These are phyloP conservation scores for Trebouxia sp. DNA, from an alignment of 139 green algal species.

Conservation along the genomic window DNA sequence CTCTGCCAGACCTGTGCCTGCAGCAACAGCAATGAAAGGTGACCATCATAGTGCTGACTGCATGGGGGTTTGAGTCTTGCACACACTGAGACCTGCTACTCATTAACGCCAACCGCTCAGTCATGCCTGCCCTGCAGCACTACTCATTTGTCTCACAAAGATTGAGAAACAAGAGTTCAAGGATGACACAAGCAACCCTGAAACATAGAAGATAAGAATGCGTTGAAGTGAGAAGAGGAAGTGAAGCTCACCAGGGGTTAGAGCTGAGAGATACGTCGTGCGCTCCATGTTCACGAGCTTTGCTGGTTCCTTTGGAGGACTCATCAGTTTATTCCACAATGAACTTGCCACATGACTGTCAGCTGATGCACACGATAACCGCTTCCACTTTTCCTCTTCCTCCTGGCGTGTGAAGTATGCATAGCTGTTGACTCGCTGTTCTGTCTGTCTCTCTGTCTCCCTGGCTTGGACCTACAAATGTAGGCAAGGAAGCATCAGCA, in stretches of 20 bases:
- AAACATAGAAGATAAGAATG: too few species aligned
- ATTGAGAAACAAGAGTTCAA: not conserved
- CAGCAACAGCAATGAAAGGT: not conserved
- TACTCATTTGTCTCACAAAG: not conserved
- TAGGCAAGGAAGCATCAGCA: conserved; percentile 33
- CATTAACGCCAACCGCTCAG: too few species aligned
- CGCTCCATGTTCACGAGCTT: conserved; percentile 38
- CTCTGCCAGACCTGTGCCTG: not conserved
- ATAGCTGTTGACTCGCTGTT: conserved; percentile 65
- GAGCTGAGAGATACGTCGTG: conserved; percentile 8
- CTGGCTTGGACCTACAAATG: conserved; percentile 69
- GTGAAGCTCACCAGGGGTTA: not conserved
- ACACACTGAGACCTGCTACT: too few species aligned
- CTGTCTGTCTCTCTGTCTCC: conserved; percentile 86
- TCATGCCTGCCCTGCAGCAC: not conserved
- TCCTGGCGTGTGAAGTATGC: conserved; percentile 64
- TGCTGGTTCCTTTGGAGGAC: not conserved
- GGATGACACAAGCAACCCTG: too few species aligned
- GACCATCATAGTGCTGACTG: too few species aligned
- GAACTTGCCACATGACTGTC: conserved; percentile 19
- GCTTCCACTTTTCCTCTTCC: conserved; percentile 47
- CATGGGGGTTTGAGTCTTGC: too few species aligned
- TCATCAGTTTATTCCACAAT: conserved; percentile 8
- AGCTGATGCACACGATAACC: conserved; percentile 23
- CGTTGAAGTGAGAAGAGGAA: not conserved